phyloP scores from a whole-genome alignment of 2,329 filamentous ascomycete species.

The Exophiala phaeomuriformis region DNA sequence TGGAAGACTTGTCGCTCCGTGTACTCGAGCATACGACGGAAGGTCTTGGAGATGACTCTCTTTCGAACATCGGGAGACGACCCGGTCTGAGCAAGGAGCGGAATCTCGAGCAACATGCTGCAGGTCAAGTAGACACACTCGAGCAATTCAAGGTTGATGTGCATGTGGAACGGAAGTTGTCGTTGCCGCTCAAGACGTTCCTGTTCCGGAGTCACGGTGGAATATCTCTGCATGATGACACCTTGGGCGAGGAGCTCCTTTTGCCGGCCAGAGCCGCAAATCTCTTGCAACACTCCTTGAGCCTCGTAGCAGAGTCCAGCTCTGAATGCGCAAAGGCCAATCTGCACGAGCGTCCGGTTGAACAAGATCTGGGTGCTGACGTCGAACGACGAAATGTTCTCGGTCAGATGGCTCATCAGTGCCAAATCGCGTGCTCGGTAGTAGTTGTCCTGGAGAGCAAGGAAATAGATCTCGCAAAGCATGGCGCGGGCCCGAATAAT shows the following conservation, averaged over 20 bases:
- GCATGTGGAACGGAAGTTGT: slow-evolving; percentile 99
- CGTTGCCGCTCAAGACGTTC: slow-evolving; percentile 95
- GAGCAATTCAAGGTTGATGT: slow-evolving; percentile 97
- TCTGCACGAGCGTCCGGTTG: slow-evolving; percentile 95
- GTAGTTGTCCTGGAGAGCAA: slow-evolving; percentile 94
- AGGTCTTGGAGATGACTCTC: slow-evolving; percentile 97
- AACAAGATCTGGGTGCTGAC: slow-evolving; percentile 96
- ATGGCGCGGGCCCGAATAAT: slow-evolving; percentile 95
- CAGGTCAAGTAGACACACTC: slow-evolving; percentile 98
- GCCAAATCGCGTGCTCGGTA: slow-evolving; percentile 98
- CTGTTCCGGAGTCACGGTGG: slow-evolving; percentile 92
- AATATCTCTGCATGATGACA: slow-evolving; percentile 96
- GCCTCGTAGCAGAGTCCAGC: slow-evolving; percentile 95
- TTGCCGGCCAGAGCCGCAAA: slow-evolving; percentile 92
- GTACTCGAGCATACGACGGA: slow-evolving; percentile 98
- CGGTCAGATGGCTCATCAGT: slow-evolving; percentile 98
- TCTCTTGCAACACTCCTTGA: slow-evolving; percentile 94
- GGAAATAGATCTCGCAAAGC: slow-evolving; percentile 98
- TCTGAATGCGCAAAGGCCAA: slow-evolving; percentile 96
- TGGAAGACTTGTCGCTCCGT: slow-evolving; percentile 99
- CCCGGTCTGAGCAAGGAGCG: slow-evolving; percentile 89
- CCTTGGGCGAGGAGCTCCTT: slow-evolving; percentile 97
- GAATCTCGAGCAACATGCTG: slow-evolving; percentile 98
- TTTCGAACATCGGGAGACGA: slow-evolving; percentile 96
- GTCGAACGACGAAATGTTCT: slow-evolving; percentile 94